Percentiles rank a stretch among this genome's conserved stretches.
Conservation (phyloP, 345 rosid species). For the Citrus trifoliata region DNA sequence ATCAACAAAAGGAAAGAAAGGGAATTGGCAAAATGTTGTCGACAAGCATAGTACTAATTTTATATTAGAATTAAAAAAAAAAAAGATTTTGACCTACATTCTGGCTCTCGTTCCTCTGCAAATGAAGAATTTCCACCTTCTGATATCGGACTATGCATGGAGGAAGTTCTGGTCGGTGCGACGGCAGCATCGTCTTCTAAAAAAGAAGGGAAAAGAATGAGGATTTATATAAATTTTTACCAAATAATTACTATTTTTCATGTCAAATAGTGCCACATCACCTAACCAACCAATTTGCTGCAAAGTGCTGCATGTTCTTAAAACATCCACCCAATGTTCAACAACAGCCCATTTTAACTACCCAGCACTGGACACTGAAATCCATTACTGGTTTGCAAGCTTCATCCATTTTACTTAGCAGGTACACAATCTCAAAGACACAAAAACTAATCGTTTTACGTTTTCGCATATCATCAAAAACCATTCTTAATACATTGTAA, state of each 20-base stretch:
- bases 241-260: background rate
- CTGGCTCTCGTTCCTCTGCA: slow-evolving; percentile 42
- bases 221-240: background rate
- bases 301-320: background rate
- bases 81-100: slow-evolving; percentile 38
- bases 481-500: background rate
- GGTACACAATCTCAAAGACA: background rate
- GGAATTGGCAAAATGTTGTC: background rate
- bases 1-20: background rate
- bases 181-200: slow-evolving; percentile 60
- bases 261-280: background rate
- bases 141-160: slow-evolving; percentile 47
- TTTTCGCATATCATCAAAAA: background rate
- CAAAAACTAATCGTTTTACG: background rate
- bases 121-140: slow-evolving; percentile 54
- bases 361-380: background rate
- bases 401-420: background rate
- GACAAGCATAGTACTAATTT: background rate
- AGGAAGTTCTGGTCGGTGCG: slow-evolving; percentile 51
- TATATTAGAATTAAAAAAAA: slow-evolving; percentile 5
- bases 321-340: background rate
- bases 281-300: background rate
- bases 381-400: background rate
- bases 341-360: background rate
- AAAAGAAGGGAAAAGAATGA: background rate